Evolutionary conservation across 495 filamentous ascomycete genomes (phyloP), one percentile per base, ranked within the genome.

Genomic region (Penicillium crystallinum): DNA sequence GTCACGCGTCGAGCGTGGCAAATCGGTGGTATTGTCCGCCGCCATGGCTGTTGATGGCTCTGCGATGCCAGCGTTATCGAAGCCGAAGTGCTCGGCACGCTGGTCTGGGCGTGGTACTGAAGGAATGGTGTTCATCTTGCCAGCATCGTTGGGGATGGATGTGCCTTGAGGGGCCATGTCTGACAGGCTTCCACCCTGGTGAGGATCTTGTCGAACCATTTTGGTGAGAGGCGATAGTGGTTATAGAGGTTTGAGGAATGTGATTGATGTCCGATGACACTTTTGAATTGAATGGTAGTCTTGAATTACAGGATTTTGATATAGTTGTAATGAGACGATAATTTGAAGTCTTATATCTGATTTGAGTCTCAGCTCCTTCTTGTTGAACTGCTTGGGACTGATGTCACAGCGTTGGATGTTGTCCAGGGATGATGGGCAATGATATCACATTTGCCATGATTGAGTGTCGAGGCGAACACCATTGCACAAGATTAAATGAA

Each of bases 61-160:
- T 0, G 56, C 67, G 27, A 69, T 29, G 23, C 68, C 70, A 3
- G 59, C 47, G 52, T 70, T 65, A 52, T 64, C 56, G 48, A 59
- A 72, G 30, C 41, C 39, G 27, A 30, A 37, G 50, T 73, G 53
- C 19, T 71, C 63, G 50, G 64, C 38, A 38, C 58, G 59, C 48
- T 84, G 79, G 55, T 79, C 72, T 0, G 77, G 80, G 12, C 77
- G 78, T 17, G 81, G 76, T 11, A 79, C 75, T 11, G 81, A 83
- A 21, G 80, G 77, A 51, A 83, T 78, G 17, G 62, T 75, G 62
- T 71, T 70, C 59, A 73, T 71, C 12, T 69, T 66, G 52, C 76
- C 78, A 17, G 80, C 78, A 56, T 81, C 77, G 44, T 75, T 73
- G 54, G 79, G 80, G 25, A 82, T 75, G 2, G 49, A 64, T 12